Conservation (phyloP, 2,329 filamentous ascomycete species). For the Laburnicola sp. region DNA sequence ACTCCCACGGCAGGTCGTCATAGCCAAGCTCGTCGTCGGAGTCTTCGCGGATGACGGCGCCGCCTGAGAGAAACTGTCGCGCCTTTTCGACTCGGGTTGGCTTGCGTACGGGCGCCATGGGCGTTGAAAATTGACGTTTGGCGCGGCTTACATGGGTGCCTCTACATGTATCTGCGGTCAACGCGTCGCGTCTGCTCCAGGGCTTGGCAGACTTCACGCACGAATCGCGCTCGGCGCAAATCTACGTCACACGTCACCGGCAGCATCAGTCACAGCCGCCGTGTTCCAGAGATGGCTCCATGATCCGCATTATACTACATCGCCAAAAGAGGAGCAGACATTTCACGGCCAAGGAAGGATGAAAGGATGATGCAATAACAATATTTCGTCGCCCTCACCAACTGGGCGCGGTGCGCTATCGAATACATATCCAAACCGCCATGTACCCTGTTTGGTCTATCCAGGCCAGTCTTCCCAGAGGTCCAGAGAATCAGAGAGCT, state of each 20-base stretch:
- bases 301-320: too few species aligned
- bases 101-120: conserved; percentile 48
- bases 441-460: conserved; percentile 17
- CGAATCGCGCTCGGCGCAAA: too few species aligned
- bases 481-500: conserved; percentile 3
- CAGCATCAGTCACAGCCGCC: too few species aligned
- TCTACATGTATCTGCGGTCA: too few species aligned
- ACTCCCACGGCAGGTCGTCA: conserved; percentile 57
- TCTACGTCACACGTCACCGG: too few species aligned
- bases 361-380: too few species aligned
- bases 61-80: conserved; percentile 57
- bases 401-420: conserved; percentile 37
- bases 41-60: conserved; percentile 71
- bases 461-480: conserved; percentile 18
- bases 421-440: conserved; percentile 13
- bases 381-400: conserved; percentile 12
- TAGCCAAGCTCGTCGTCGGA: conserved; percentile 80
- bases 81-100: conserved; percentile 52
- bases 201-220: not conserved
- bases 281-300: too few species aligned
- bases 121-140: conserved; percentile 20
- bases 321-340: too few species aligned
- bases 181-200: not conserved
- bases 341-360: too few species aligned
- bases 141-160: conserved; percentile 32